A percentile compares a stretch with the other conserved stretches of the same genome.
These are phyloP conservation scores for Boletellus emodensis DNA, from an alignment of 768 basidiomycete species.

Conservation along the genomic window DNA sequence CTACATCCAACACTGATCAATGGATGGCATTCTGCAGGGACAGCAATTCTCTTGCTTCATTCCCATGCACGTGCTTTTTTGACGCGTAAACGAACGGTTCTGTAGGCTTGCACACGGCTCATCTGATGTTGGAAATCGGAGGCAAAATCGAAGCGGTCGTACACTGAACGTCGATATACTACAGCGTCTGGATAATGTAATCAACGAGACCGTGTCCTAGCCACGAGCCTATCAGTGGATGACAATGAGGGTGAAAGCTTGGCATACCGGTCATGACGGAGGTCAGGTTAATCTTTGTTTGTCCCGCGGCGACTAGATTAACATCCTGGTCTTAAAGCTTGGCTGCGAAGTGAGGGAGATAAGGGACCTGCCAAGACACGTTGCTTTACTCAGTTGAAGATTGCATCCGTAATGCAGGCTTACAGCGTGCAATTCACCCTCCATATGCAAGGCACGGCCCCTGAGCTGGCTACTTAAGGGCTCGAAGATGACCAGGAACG, in stretches of 20 bases:
- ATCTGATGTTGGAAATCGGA: slow-evolving; percentile 27
- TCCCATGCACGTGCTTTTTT: slow-evolving; percentile 31
- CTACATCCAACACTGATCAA: background rate
- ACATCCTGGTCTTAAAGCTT: slow-evolving; percentile 44
- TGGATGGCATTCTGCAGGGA: too few relatives aligned
- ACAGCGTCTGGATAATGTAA: background rate
- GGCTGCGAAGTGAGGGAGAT: slow-evolving; percentile 45
- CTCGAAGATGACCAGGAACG: slow-evolving; percentile 66
- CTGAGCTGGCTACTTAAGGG: slow-evolving; percentile 65
- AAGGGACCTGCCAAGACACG: slow-evolving; percentile 37
- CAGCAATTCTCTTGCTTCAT: background rate
- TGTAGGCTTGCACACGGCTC: background rate
- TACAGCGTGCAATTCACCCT: slow-evolving; percentile 53
- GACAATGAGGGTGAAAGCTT: background rate
- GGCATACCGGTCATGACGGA: slow-evolving; percentile 44
- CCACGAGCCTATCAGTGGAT: background rate
- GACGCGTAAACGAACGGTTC: background rate
- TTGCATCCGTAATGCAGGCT: background rate
- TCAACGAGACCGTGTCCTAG: background rate
- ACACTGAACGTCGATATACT: background rate
- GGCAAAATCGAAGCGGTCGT: background rate
- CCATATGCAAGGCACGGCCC: slow-evolving; percentile 55
- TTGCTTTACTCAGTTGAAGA: background rate
- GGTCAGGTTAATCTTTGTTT: slow-evolving; percentile 42
- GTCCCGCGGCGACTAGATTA: slow-evolving; percentile 37